phyloP scores from a whole-genome alignment of 805 yeast species.

The Pichia manshurica region DNA sequence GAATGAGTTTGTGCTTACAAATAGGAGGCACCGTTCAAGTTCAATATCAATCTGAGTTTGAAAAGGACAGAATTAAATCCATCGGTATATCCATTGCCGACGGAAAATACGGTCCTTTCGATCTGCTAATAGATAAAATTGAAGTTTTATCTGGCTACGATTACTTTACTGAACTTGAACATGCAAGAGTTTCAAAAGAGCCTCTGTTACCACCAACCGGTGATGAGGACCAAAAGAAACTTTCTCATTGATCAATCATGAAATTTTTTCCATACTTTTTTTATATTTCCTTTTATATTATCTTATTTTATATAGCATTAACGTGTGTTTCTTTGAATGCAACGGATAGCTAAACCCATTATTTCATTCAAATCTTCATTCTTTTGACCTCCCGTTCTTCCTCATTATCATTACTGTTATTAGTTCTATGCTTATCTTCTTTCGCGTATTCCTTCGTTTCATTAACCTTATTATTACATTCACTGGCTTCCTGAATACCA shows the following conservation, averaged over 20 bases:
- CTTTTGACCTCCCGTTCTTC: neutral
- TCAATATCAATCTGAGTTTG: slow-evolving; percentile 52
- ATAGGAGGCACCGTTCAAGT: slow-evolving; percentile 61
- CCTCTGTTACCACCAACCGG: slow-evolving; percentile 7
- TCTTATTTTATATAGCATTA: neutral
- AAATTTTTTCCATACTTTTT: neutral
- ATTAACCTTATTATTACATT: neutral
- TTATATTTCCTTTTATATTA: neutral
- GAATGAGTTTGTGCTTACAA: slow-evolving; percentile 74
- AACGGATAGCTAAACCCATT: neutral
- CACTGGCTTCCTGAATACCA: neutral
- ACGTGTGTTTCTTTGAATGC: too few species aligned
- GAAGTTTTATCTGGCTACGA: slow-evolving; percentile 59
- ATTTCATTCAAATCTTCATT: neutral
- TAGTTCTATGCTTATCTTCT: neutral
- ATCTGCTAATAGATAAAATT: slow-evolving; percentile 64
- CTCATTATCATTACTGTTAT: neutral
- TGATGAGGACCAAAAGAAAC: neutral
- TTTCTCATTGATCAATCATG: neutral
- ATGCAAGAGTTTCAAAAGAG: slow-evolving; percentile 28
- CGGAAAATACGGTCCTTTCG: slow-evolving; percentile 70
- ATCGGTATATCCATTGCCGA: slow-evolving; percentile 77
- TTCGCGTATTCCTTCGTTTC: neutral
- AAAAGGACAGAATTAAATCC: slow-evolving; percentile 60
- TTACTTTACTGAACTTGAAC: slow-evolving; percentile 36